Evolutionary conservation across 805 yeast species (phyloP).

Genomic region (Candida maris): DNA sequence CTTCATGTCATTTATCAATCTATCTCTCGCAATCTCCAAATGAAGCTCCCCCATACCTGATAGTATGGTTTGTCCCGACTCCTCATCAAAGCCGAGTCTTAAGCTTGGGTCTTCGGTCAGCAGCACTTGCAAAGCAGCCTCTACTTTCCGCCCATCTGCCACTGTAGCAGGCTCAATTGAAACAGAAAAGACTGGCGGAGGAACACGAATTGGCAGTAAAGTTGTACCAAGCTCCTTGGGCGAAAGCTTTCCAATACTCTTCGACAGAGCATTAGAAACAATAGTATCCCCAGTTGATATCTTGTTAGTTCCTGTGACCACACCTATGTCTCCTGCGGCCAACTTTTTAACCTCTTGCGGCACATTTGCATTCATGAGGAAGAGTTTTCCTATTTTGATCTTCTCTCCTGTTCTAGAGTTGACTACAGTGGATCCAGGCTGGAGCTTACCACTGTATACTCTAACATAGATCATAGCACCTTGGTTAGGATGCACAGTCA

Average conservation of each 20-base stretch:
- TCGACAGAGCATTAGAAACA: conserved; percentile 54
- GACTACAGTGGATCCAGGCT: conserved; percentile 55
- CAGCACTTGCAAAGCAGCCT: conserved; percentile 59
- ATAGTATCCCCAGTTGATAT: conserved; percentile 90
- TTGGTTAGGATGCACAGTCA: conserved; percentile 75
- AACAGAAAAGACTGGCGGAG: conserved; percentile 91
- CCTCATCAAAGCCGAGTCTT: conserved; percentile 68
- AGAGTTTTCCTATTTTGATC: conserved; percentile 62
- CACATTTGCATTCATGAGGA: conserved; percentile 84
- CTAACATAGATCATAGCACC: conserved; percentile 84
- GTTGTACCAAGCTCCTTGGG: conserved; percentile 42
- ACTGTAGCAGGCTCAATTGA: conserved; percentile 78
- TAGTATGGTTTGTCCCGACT: conserved; percentile 80
- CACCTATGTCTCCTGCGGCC: conserved; percentile 85
- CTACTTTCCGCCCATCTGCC: conserved; percentile 75
- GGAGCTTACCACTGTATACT: conserved; percentile 78
- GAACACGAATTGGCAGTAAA: conserved; percentile 74
- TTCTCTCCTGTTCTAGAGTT: conserved; percentile 70
- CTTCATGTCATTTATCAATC: conserved; percentile 75
- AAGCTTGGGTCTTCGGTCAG: conserved; percentile 91
- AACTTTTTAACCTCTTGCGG: conserved; percentile 68
- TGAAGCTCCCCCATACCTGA: conserved; percentile 98
- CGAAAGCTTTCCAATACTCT: conserved; percentile 30
- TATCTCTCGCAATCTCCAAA: conserved; percentile 78
- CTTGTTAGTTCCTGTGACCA: conserved; percentile 68